A percentile compares a stretch with the other conserved stretches of the same genome.
Evolutionary conservation across 2,329 filamentous ascomycete genomes (phyloP).

Genomic region (Sporothrix variecibatus): DNA sequence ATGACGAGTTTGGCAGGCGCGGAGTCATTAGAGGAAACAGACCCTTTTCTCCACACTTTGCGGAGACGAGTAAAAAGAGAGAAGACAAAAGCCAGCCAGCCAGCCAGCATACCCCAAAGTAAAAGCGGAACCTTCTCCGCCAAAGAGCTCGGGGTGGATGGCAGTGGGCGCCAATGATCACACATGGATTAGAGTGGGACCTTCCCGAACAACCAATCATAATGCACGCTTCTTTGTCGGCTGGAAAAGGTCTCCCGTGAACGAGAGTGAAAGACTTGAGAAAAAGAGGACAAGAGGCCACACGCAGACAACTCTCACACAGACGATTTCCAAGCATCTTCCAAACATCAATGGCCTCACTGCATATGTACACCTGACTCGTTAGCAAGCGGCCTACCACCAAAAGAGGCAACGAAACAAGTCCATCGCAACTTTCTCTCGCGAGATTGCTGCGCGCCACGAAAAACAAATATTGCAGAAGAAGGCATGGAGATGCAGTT

Average conservation of each 20-base stretch:
- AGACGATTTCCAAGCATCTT: background rate
- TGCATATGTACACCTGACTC: background rate
- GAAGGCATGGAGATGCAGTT: background rate
- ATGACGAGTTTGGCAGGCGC: background rate
- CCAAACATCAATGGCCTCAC: background rate
- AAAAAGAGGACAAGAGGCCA: background rate
- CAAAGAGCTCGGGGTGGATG: background rate
- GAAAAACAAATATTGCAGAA: background rate
- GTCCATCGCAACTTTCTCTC: background rate
- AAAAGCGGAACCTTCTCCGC: conserved; percentile 9
- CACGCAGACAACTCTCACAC: background rate
- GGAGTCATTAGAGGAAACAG: background rate
- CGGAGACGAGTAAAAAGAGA: background rate
- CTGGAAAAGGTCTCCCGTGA: conserved; percentile 20
- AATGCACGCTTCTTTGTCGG: background rate
- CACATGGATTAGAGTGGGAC: no score
- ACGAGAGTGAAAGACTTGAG: background rate
- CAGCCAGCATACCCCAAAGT: conserved; percentile 4
- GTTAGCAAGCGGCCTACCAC: background rate
- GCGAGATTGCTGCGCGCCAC: background rate
- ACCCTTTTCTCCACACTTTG: conserved; percentile 15
- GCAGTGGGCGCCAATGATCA: background rate
- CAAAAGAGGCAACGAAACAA: background rate
- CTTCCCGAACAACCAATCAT: background rate
- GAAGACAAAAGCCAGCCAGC: no score